Evolutionary conservation across 2,329 filamentous ascomycete genomes (phyloP), one percentile per base, ranked within the genome.

Genomic region (Endoconidiophora laricicola): DNA sequence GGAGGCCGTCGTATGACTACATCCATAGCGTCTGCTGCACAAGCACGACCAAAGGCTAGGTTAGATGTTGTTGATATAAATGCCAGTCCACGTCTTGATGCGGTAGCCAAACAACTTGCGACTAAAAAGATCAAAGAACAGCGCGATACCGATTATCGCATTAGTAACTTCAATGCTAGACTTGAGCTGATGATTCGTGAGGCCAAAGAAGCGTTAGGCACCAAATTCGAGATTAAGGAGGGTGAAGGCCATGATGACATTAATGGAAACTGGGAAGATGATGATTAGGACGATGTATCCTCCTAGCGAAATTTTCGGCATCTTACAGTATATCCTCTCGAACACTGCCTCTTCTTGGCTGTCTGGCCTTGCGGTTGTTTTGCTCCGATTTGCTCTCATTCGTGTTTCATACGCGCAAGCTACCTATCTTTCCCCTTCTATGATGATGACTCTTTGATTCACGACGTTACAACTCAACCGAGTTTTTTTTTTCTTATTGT

Each of bases 121-220:
- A 79, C 79, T n/a, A 74, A 78, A 59, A 76, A 81, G 56, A 71
- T 79, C 22, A 76, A 77, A 46, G 83, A 84, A 52, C 86, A 94
- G 58, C 72, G 79, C 43, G 81, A 88, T 57, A 76, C 84, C 6
- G 87, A 96, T 57, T 77, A 80, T 41, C 79, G 82, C 48, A 82
- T 96, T 57, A 79, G 78, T 45, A 76, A 81, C 23, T 79, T 96
- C 64, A 93, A 91, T 60, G 72, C 77, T 44, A 78, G 83, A 57
- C 68, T 96, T 44, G 77, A 83, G 60, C 83, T 81, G 33, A 86
- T 98, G 83, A 93, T 98, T 49, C 73, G 80, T 2, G 82, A 96
- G 63, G 91, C 88, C 0, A 82, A 82, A 57, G 83, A 91, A 62
- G 91, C 91, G 1, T 66, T 98, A 16, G 88, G 81, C 2, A 83